Evolutionary conservation across 2,329 filamentous ascomycete species (phyloP).

Genomic region (Pseudomassariella vexata): DNA sequence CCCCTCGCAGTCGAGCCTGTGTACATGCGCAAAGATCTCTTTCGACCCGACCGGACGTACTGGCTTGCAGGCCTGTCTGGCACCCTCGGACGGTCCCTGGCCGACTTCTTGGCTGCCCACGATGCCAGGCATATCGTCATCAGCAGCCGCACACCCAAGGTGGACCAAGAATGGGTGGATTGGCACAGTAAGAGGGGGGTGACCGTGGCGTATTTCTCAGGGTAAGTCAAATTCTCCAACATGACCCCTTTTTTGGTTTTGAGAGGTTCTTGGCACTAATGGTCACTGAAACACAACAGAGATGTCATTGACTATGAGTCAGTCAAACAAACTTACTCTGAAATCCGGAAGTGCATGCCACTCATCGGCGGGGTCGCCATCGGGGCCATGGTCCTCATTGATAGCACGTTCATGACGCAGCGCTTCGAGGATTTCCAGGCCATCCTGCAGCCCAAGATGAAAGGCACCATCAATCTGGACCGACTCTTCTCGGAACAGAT

Average conservation of each 20-base stretch:
- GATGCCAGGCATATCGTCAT: slow-evolving; percentile 20
- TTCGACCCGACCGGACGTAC: slow-evolving; percentile 17
- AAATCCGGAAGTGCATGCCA: slow-evolving; percentile 19
- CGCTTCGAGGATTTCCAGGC: slow-evolving; percentile 20
- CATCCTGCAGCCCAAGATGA: slow-evolving; percentile 29
- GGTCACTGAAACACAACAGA: slow-evolving; percentile 3
- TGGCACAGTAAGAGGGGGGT: no score
- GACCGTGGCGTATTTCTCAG: no score
- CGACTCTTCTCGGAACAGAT: slow-evolving; percentile 16
- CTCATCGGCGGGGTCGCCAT: slow-evolving; percentile 29
- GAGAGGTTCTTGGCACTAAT: slow-evolving; percentile 3
- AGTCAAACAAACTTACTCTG: background rate
- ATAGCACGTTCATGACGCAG: slow-evolving; percentile 26
- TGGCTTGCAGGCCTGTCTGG: slow-evolving; percentile 19
- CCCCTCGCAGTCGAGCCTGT: no score
- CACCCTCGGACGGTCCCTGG: slow-evolving; percentile 17
- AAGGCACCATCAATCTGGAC: slow-evolving; percentile 26
- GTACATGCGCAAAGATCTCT: slow-evolving; percentile 3
- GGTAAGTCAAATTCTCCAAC: no score
- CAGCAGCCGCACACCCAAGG: slow-evolving; percentile 20
- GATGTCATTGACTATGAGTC: slow-evolving; percentile 3
- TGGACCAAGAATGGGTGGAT: slow-evolving; percentile 14
- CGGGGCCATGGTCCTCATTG: slow-evolving; percentile 29
- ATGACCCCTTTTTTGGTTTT: no score
- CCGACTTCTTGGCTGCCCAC: slow-evolving; percentile 16